Evolutionary conservation across 2,329 filamentous ascomycete genomes (phyloP), one percentile per base, ranked within the genome.

Genomic region (Plectosphaerella cucumerina): DNA sequence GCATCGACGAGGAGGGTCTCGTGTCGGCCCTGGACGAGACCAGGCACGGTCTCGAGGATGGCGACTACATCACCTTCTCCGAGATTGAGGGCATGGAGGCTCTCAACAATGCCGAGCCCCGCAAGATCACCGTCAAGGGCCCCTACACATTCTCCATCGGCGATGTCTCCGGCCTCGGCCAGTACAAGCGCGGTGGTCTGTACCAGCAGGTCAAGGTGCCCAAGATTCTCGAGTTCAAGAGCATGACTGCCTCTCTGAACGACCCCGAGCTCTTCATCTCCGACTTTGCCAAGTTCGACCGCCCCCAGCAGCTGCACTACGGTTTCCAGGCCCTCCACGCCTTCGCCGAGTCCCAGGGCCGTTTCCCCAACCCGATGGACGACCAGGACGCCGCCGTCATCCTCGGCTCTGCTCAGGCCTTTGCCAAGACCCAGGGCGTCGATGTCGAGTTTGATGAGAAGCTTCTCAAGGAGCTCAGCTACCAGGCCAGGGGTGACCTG

Each of bases 201-300:
- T 99, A 89, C 69, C 87, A 89, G 37, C 94, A 99, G 70, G 94
- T 97, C 70, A 99, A 97, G 80, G 97, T 97, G 93, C 94, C 94
- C 47, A 96, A 94, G 74, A 82, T 90, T 50, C 72, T 97, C 62
- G 82, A 94, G 66, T 99, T 97, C 72, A 89, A 96, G 74, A 78
- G 84, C 39, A 82, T 97, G 51, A 85, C 85, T 41, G 74, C 82
- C 48, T 83, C 96, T 54, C 71, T 97, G 51, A 90, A 90, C 70
- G 88, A 90, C 52, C 94, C 94, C 3, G 93, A 97, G 62, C 84
- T 95, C 57, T 73, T 97, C 62, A 83, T 96, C 54, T 96, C 94
- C 20, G 94, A 99, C 68, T 99, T 92, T 65, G 94, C 94, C 70
- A 99, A 99, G 70, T 97, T 97, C 59, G 94, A 97, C 69, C 87